phyloP scores from a whole-genome alignment of 2,329 filamentous ascomycete species.

The Aspergillus terreus region DNA sequence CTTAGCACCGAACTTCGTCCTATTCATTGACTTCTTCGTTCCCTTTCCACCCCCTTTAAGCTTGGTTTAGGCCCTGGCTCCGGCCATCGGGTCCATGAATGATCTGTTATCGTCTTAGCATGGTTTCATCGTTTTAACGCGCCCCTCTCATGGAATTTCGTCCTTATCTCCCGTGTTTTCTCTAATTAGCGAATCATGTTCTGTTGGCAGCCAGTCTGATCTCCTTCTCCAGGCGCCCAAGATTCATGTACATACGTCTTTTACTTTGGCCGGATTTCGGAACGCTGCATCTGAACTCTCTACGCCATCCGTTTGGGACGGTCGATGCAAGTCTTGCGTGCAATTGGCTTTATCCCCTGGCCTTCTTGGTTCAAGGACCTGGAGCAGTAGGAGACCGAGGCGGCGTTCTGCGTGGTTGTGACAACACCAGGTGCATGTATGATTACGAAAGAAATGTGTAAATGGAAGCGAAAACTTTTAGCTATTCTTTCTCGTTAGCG shows the following conservation, averaged over 20 bases:
- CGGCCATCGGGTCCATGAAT: no score
- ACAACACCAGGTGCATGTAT: conserved; percentile 26
- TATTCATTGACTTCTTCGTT: background rate
- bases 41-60: background rate
- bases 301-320: conserved; percentile 6
- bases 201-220: conserved; percentile 10
- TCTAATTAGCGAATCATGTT: conserved; percentile 6
- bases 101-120: no score
- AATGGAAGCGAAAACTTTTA: conserved; percentile 26
- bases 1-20: no score
- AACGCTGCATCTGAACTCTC: conserved; percentile 5
- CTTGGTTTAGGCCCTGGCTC: background rate
- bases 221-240: conserved; percentile 9
- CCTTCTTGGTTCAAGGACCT: conserved; percentile 1
- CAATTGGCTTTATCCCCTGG: background rate
- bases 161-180: background rate
- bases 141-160: no score
- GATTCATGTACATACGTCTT: conserved; percentile 21
- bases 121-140: no score
- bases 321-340: background rate
- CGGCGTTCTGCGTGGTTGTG: conserved; percentile 1
- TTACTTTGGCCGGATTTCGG: conserved; percentile 8
- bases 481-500: background rate
- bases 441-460: conserved; percentile 38
- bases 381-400: background rate